Base-by-base conservation (phyloP, 2,329 filamentous ascomycete species). In the Emmonsiellopsis sp. region DNA sequence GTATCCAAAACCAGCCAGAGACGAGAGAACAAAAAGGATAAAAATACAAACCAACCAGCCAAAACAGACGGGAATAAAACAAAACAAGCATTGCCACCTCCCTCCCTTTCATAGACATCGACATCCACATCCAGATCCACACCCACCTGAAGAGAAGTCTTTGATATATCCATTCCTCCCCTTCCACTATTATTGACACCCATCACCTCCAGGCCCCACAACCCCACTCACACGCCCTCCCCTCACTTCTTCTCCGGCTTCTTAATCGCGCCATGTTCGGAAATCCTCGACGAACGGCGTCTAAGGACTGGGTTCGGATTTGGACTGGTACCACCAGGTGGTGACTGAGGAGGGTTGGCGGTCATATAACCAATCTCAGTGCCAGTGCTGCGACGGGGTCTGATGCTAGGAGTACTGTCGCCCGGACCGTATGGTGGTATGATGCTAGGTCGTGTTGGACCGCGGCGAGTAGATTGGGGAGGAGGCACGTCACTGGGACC, bases 231-330 rank as follows among this genome's bases (percentile, higher is more conserved):
- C 9, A 34, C 2, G 7, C 27, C 36, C 7, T 27, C 21, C 3
- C 21, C 37, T 49, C 17, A 21, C 31, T 31, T 43, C 46, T 33
- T 49, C 45, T 36, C 32, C 45, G 34, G 11, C 36, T 54, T 54
- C 7, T 44, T 47, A 31, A 51, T 31, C 37, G 48, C 47, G 7
- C 48, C 53, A 8, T 32, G 42, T 3, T 31, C 31, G 4, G 52
- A 51, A 34, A 54, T 33, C 8, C 48, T 42, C 31, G 33, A 51
- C 14, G 14, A 17, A 37, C 33, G 34, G 7, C 14, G n/a, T 9
- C 5, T 31, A 2, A 27, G 21, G 21, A 1, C 21, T 27, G 14
- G 34, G 14, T 32, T 31, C 7, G 7, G 11, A 17, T 2, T 14
- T 17, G 14, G 8, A n/a, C 8, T 21, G 46, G 36, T 31, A 6